These are phyloP conservation scores for Endoconidiophora laricicola DNA, from an alignment of 2,329 filamentous ascomycete species.

Conservation along the genomic window DNA sequence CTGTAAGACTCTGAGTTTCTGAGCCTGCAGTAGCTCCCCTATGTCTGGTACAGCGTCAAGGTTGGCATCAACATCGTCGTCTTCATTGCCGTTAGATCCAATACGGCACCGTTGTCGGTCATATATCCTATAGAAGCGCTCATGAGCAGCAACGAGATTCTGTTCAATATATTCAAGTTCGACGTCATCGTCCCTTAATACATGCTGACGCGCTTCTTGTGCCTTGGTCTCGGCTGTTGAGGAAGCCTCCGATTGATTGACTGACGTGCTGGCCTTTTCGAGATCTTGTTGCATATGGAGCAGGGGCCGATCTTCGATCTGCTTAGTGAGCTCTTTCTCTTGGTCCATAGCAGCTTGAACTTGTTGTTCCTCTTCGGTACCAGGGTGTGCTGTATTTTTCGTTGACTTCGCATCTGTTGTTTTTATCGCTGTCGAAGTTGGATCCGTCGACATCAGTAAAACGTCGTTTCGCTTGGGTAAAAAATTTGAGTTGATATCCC, in stretches of 20 bases:
- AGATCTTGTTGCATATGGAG: slow-evolving; percentile 84
- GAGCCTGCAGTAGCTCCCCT: slow-evolving; percentile 61
- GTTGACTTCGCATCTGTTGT: not conserved
- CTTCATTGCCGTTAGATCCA: not conserved
- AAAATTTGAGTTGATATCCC: slow-evolving; percentile 97
- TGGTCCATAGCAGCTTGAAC: slow-evolving; percentile 46
- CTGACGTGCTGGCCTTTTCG: slow-evolving; percentile 48
- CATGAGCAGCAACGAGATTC: slow-evolving; percentile 60
- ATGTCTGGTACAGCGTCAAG: slow-evolving; percentile 57
- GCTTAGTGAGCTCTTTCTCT: slow-evolving; percentile 71
- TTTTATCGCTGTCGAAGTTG: slow-evolving; percentile 10
- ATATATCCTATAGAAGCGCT: slow-evolving; percentile 69
- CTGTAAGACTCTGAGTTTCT: slow-evolving; percentile 62
- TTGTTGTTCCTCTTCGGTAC: slow-evolving; percentile 40
- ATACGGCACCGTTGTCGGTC: slow-evolving; percentile 25
- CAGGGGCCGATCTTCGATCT: slow-evolving; percentile 74
- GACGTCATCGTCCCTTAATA: slow-evolving; percentile 74
- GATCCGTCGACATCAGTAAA: slow-evolving; percentile 18
- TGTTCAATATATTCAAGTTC: slow-evolving; percentile 65
- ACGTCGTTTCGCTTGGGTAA: slow-evolving; percentile 59
- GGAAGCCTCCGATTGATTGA: slow-evolving; percentile 16
- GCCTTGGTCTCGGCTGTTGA: slow-evolving; percentile 17
- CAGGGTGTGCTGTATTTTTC: slow-evolving; percentile 4
- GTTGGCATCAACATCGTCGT: not conserved
- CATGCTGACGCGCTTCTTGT: slow-evolving; percentile 36